A percentile compares a stretch with the other conserved stretches of the same genome.
phyloP scores from a whole-genome alignment of 2,329 filamentous ascomycete genomes.

The Cladorrhinum sp. region DNA sequence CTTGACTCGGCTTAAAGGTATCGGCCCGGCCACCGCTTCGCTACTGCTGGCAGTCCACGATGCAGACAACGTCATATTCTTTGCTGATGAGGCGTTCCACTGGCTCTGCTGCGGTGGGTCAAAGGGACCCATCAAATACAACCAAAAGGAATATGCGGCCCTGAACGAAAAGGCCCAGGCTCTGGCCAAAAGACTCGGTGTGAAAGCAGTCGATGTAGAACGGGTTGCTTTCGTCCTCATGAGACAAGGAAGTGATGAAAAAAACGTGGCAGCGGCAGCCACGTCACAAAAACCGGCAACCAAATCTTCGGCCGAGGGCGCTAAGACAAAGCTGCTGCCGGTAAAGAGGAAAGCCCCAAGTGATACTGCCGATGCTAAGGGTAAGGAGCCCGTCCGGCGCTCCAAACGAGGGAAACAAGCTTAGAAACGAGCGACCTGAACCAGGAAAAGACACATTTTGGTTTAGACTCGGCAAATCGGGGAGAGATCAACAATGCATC shows the following conservation, averaged over 20 bases:
- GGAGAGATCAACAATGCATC: conserved; percentile 18
- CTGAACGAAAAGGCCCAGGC: conserved; percentile 45
- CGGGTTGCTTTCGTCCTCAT: conserved; percentile 69
- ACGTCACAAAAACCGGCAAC: conserved; percentile 9
- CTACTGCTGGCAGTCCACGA: conserved; percentile 66
- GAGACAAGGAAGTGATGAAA: conserved; percentile 31
- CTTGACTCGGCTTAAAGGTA: conserved; percentile 63
- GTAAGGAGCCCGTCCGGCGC: conserved; percentile 19
- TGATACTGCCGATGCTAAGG: conserved; percentile 17
- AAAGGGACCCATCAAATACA: conserved; percentile 63
- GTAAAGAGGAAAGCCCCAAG: conserved; percentile 23
- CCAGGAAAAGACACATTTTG: conserved; percentile 12
- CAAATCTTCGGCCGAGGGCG: conserved; percentile 9
- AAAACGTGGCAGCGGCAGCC: background rate
- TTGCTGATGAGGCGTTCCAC: conserved; percentile 74
- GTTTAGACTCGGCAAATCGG: conserved; percentile 18
- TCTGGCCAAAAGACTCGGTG: conserved; percentile 48
- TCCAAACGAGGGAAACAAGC: conserved; percentile 28
- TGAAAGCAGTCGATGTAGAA: conserved; percentile 62
- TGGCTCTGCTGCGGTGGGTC: conserved; percentile 62
- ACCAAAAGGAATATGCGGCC: conserved; percentile 61
- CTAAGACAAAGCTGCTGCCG: conserved; percentile 13
- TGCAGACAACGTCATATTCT: conserved; percentile 63
- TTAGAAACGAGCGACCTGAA: conserved; percentile 13
- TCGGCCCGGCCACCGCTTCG: conserved; percentile 77